Conservation (phyloP, 495 filamentous ascomycete genomes). For the Aspergillus biplanus region DNA sequence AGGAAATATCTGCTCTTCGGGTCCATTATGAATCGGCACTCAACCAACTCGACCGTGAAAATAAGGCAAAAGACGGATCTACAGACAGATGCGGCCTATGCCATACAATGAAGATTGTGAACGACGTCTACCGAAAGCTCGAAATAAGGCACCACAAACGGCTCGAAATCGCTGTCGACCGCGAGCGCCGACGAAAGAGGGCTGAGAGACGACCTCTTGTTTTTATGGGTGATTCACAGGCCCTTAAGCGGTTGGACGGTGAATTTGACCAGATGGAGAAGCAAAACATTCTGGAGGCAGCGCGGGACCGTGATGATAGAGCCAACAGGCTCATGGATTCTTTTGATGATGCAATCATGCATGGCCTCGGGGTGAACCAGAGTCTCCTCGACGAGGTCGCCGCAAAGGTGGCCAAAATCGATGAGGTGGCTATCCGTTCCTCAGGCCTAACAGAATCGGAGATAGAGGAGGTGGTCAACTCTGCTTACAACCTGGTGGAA, state of each 20-base stretch:
- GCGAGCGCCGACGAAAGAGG: constrained; percentile 56
- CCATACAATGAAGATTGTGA: constrained; percentile 51
- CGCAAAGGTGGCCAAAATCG: constrained; percentile 42
- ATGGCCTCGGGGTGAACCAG: constrained; percentile 56
- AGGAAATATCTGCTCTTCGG: constrained; percentile 55
- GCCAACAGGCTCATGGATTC: constrained; percentile 58
- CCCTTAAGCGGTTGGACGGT: constrained; percentile 52
- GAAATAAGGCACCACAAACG: constrained; percentile 55
- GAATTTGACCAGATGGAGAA: constrained; percentile 59
- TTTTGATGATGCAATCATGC: constrained; percentile 56
- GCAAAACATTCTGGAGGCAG: constrained; percentile 53
- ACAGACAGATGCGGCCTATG: constrained; percentile 42
- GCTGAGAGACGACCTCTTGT: constrained; percentile 55
- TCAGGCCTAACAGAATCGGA: constrained; percentile 43
- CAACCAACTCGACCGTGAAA: constrained; percentile 47
- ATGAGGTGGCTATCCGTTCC: constrained; percentile 35
- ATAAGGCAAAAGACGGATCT: constrained; percentile 36
- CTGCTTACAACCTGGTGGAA: constrained; percentile 43
- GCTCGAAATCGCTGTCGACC: constrained; percentile 54
- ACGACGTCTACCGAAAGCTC: constrained; percentile 50
- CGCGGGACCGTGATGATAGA: constrained; percentile 52
- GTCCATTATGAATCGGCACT: constrained; percentile 53
- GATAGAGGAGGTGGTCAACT: constrained; percentile 50
- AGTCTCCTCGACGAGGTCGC: constrained; percentile 54
- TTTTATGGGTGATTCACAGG: constrained; percentile 52